Evolutionary conservation across 2,329 filamentous ascomycete species (phyloP), one percentile per base, ranked within the genome.

Genomic region (Fusarium subtropicale): DNA sequence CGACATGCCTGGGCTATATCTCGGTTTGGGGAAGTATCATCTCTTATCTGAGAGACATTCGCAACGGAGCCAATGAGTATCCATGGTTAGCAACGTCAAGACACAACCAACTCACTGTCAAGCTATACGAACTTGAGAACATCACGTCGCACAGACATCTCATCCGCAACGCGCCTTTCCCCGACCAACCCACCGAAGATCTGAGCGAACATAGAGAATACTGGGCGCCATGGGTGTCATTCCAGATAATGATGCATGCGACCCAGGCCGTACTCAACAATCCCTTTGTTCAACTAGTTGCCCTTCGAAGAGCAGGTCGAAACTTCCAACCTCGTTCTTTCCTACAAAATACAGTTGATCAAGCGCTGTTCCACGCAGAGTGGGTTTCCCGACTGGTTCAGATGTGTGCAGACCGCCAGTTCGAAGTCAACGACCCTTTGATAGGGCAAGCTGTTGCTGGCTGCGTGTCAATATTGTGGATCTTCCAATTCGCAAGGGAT

Each of bases 401-500:
- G 8, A 74, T 74, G 69, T 73, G 69, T 3, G 63, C 60, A 1
- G 72, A 74, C 18, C 42, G 67, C 1, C 50, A 60, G 1, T 71
- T 74, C 11, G 36, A 66, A 10, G 65, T 74, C 1, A 68, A 64
- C 11, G 71, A 74, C 39, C 71, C 72, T 4, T 11, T 74, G 7
- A 48, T 74, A 15, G 72, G 72, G 22, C 64, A 69, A 6, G 66
- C 64, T 4, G 65, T 74, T 5, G 68, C 71, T 1, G 65, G 63
- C 4, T 73, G 70, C 16, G 63, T 71, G 3, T 71, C 70, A 0
- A 70, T 74, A 33, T 47, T 72, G 5, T 74, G 71, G 72, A 69
- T 74, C 6, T 74, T 74, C 3, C 72, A 74, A 5, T 74, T 74
- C 42, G 71, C 72, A 9, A 41, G 68, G 3, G 72, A 74, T 7